Conservation (phyloP, 1,284 basidiomycete genomes). For the Athelia psychrophila region DNA sequence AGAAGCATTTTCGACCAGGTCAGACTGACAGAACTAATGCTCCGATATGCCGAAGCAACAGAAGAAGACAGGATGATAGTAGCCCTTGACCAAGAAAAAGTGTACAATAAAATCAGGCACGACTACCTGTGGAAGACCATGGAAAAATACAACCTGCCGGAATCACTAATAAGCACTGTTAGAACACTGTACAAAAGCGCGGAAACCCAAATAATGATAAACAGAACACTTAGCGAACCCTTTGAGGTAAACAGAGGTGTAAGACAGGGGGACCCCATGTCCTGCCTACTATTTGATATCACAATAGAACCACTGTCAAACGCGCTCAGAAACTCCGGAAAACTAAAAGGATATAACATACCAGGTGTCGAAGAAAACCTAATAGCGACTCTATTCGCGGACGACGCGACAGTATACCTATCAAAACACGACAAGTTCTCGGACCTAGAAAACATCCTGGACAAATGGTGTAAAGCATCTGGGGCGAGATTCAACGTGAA, state of each 20-base stretch:
- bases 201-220: conserved; percentile 3
- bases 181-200: neutral
- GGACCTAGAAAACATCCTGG: neutral
- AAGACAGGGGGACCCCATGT: conserved; percentile 6
- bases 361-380: neutral
- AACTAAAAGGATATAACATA: conserved; percentile 1
- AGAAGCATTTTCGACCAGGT: neutral
- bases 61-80: neutral
- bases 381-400: conserved; percentile 7
- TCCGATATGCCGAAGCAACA: neutral
- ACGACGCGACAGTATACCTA: conserved; percentile 15
- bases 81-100: conserved; percentile 4
- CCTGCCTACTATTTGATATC: neutral
- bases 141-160: conserved; percentile 2
- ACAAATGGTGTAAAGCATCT: conserved; percentile 2
- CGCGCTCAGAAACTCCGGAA: neutral
- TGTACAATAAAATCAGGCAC: conserved; percentile 4
- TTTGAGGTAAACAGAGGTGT: conserved; percentile 3
- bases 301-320: neutral
- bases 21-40: neutral
- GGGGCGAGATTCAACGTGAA: conserved; percentile 11
- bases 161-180: conserved; percentile 1
- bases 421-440: conserved; percentile 3
- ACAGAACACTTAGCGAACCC: neutral
- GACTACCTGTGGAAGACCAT: conserved; percentile 1